Evolutionary conservation across 176 grass and related monocot genomes (phyloP), one percentile per base, ranked within the genome.

Genomic region (Hsuehochloa calcarea): DNA sequence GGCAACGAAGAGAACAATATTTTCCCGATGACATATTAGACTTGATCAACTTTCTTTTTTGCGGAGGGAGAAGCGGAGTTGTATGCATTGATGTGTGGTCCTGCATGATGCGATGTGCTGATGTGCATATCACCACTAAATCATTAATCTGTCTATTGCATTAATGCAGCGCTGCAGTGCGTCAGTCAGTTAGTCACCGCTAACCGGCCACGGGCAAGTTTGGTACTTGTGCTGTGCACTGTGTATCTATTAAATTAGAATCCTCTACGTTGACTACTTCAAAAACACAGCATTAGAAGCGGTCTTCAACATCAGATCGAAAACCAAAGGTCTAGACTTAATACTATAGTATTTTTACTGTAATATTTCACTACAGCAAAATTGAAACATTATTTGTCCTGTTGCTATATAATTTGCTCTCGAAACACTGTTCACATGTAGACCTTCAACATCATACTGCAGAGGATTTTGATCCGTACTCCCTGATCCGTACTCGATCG

Each of bases 291-390:
- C 29, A 29, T 29, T 29, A 29, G 1, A 1, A 29, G 29, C 29
- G 29, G 29, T 29, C 29, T 29, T 29, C 29, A 29, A 1, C 31
- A 2, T 34, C 2, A 1, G 31, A 34, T 3, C 31, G 31, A 34
- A 34, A 34, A 34, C 31, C 31, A 2, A 3, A 34, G 31, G 31
- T 34, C 31, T 3, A 1, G 31, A 34, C 2, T 34, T n/a, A n/a
- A 34, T 2, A 2, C 31, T 1, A 0, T 3, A 2, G 1, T 0
- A 34, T 3, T 1, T 2, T 34, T 34, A 2, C 31, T 34, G 3
- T 2, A 2, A 2, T 3, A 3, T 34, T 29, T 34, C 3, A 2
- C 31, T 34, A 3, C 2, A 34, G 31, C 2, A 2, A 34, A 34
- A 34, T 34, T 2, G 1, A 34, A 2, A 3, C 31, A 2, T 2